Evolutionary conservation across 306 rosid genomes (phyloP).

Genomic region (Begonia loranthoides): DNA sequence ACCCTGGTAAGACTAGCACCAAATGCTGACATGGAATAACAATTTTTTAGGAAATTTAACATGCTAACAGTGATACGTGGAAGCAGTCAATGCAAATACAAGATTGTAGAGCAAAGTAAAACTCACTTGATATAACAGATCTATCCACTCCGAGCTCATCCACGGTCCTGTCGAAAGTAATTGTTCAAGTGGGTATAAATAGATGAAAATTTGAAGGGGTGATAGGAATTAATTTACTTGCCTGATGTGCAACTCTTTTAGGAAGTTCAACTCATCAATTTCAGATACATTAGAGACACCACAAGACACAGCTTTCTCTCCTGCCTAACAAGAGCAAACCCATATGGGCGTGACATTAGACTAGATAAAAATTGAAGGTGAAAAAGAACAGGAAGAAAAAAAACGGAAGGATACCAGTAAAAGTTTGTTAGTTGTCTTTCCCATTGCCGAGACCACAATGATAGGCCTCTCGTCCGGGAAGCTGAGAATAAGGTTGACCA

Average conservation of each 20-base stretch:
- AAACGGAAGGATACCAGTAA: slow-evolving; percentile 39
- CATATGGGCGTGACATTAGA: background rate
- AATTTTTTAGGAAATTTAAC: too few relatives aligned
- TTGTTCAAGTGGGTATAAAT: slow-evolving; percentile 5
- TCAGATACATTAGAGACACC: slow-evolving; percentile 53
- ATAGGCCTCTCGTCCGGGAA: slow-evolving; percentile 79
- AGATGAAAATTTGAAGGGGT: slow-evolving; percentile 8
- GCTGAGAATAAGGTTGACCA: slow-evolving; percentile 58
- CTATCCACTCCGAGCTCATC: slow-evolving; percentile 60
- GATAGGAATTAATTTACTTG: slow-evolving; percentile 14
- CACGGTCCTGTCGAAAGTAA: slow-evolving; percentile 28
- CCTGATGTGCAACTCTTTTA: slow-evolving; percentile 69
- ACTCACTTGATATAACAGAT: slow-evolving; percentile 50
- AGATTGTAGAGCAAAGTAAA: slow-evolving; percentile 1
- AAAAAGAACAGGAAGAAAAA: background rate
- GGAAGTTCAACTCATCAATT: slow-evolving; percentile 54
- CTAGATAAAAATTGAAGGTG: background rate
- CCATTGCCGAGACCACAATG: slow-evolving; percentile 91
- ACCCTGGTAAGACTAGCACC: too few relatives aligned
- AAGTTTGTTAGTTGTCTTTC: slow-evolving; percentile 80
- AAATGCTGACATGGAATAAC: too few relatives aligned
- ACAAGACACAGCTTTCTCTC: slow-evolving; percentile 84
- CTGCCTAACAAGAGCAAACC: slow-evolving; percentile 41
- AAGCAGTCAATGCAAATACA: background rate
- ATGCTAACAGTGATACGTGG: too few relatives aligned